Base-by-base conservation (phyloP, 805 yeast genomes). In the Saturnispora halmiae region DNA sequence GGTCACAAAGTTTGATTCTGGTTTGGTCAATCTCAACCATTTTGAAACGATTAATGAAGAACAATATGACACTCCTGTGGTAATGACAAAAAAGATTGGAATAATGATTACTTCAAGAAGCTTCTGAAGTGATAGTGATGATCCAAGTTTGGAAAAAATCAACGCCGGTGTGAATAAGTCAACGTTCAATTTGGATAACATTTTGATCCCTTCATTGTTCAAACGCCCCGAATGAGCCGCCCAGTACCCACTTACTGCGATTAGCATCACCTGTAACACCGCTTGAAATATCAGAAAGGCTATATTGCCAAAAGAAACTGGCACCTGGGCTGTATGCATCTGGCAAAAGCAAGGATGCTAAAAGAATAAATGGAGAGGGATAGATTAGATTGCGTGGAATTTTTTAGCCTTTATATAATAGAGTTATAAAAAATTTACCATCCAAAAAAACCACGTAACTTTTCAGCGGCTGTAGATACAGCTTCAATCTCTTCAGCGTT, bases 161-260 rank as follows among this genome's bases (percentile, higher is more conserved):
- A 90, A 75, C 51, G 95, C 88, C 6, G 98, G 97, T 16, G 97
- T 92, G 67, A 92, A 90, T 39, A 90, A 65, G 61, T 85, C 90
- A 28, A 92, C 96, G 55, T 90, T 90, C 40, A 90, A 68, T 43
- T 71, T 65, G 4, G 92, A 79, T 16, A 90, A 70, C 32, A 74
- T 70, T 56, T 83, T 85, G 52, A 87, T 95, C n/a, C 82, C 85
- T 31, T 69, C 64, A 42, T 82, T 73, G 40, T 73, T 75, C 34
- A 92, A 69, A 31, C 84, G 61, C 2, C 90, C 87, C 9, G 75
- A 56, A 47, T 74, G 72, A 7, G 96, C 92, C 27, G 94, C 85
- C 64, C 83, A 66, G 56, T 79, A 88, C 11, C 98, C 98, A 13
- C 90, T 78, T 28, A 82, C 58, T 50, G 96, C 82, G 27, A 92